A percentile compares a stretch with the other conserved stretches of the same genome.
phyloP scores from a whole-genome alignment of 257 asterid genomes.

The Hygrophila difformis region DNA sequence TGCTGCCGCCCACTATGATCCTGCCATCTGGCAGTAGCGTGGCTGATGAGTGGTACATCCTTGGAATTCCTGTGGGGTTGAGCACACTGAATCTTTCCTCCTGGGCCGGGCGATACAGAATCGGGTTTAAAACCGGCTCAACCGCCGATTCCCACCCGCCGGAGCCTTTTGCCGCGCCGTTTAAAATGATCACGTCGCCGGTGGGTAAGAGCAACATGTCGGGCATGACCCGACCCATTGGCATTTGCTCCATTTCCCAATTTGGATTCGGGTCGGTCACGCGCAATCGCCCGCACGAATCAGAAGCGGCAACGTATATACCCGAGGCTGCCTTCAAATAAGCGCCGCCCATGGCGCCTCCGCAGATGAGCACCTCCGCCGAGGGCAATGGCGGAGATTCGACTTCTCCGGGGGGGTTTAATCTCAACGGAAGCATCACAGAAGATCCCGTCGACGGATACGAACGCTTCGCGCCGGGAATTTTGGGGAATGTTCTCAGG shows the following conservation, averaged over 20 bases:
- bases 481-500: constrained; percentile 51
- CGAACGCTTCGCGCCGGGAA: constrained; percentile 59
- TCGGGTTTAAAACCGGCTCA: constrained; percentile 55
- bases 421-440: constrained; percentile 52
- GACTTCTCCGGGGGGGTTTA: constrained; percentile 17
- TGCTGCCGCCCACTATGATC: constrained; percentile 89
- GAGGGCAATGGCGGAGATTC: background rate
- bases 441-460: constrained; percentile 88
- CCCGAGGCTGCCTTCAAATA: constrained; percentile 30
- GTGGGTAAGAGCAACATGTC: constrained; percentile 66
- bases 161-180: constrained; percentile 65
- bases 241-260: constrained; percentile 80
- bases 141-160: constrained; percentile 81
- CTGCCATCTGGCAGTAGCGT: constrained; percentile 66
- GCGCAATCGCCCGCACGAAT: constrained; percentile 61
- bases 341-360: constrained; percentile 74
- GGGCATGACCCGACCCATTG: constrained; percentile 69
- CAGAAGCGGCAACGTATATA: constrained; percentile 28
- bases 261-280: constrained; percentile 47
- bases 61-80: constrained; percentile 37
- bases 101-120: constrained; percentile 42
- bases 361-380: constrained; percentile 77
- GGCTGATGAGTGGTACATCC: constrained; percentile 79
- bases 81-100: constrained; percentile 42
- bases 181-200: constrained; percentile 52